Evolutionary conservation across 116 monocot genomes (phyloP).

Genomic region (Trichopus zeylanicus): DNA sequence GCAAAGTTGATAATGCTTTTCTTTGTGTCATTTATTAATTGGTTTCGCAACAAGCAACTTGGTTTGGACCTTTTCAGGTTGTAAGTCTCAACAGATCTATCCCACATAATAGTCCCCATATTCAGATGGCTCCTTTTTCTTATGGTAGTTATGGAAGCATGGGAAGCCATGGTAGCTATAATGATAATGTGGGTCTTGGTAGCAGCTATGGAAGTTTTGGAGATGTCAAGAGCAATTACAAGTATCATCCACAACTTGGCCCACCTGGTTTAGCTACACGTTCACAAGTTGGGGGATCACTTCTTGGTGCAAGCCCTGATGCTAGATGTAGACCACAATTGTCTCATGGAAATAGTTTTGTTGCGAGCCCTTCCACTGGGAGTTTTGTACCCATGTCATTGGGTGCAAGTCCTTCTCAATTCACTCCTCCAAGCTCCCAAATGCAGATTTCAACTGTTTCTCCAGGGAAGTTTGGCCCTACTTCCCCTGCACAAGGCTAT

Average conservation of each 20-base stretch:
- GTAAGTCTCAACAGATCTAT: slow-evolving; percentile 34
- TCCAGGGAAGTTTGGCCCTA: slow-evolving; percentile 62
- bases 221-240: slow-evolving; percentile 37
- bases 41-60: not conserved
- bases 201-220: slow-evolving; percentile 85
- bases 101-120: slow-evolving; percentile 48
- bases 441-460: slow-evolving; percentile 46
- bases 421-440: slow-evolving; percentile 68
- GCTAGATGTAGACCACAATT: slow-evolving; percentile 45
- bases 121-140: slow-evolving; percentile 46
- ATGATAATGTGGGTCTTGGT: slow-evolving; percentile 42
- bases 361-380: slow-evolving; percentile 46
- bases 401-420: slow-evolving; percentile 94
- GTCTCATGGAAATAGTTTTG: slow-evolving; percentile 55
- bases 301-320: slow-evolving; percentile 78
- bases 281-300: slow-evolving; percentile 54
- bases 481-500: slow-evolving; percentile 56
- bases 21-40: not conserved
- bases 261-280: slow-evolving; percentile 58
- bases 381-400: slow-evolving; percentile 73
- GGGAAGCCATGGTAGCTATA: slow-evolving; percentile 84
- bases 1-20: not conserved
- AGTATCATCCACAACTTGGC: slow-evolving; percentile 54
- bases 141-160: slow-evolving; percentile 78
- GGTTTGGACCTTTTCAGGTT: slow-evolving; percentile 36